These are phyloP conservation scores for Blumeria hordei DNA, from an alignment of 2,329 filamentous ascomycete species.

Conservation along the genomic window DNA sequence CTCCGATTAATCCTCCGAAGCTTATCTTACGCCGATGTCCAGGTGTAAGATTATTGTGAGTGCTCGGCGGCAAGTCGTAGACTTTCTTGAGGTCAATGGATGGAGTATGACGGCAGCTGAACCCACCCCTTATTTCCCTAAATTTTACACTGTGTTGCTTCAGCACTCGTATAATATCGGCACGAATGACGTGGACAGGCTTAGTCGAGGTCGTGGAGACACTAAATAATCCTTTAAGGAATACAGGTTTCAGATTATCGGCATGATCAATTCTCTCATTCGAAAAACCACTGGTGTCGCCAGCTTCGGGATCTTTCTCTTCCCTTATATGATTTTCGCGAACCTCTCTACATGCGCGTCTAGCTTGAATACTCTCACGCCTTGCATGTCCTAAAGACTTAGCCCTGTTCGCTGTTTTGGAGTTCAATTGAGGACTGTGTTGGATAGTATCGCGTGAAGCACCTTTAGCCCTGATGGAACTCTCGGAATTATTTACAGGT, in stretches of 20 bases:
- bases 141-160: constrained; percentile 77
- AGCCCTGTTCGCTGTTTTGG: constrained; percentile 41
- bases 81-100: constrained; percentile 70
- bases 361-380: constrained; percentile 75
- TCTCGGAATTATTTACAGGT: constrained; percentile 56
- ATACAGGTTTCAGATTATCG: constrained; percentile 79
- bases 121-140: constrained; percentile 78
- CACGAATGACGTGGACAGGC: constrained; percentile 60
- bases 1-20: constrained; percentile 42
- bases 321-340: constrained; percentile 63
- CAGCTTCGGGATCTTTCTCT: constrained; percentile 66
- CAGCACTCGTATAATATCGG: constrained; percentile 76
- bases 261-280: constrained; percentile 39
- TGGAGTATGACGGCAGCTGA: constrained; percentile 67
- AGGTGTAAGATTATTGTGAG: constrained; percentile 20
- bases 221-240: constrained; percentile 87
- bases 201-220: constrained; percentile 92
- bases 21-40: constrained; percentile 59
- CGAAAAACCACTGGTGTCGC: constrained; percentile 33
- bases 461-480: constrained; percentile 32
- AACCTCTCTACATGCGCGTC: constrained; percentile 45
- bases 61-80: constrained; percentile 33
- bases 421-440: constrained; percentile 25
- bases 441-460: constrained; percentile 17
- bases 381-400: constrained; percentile 78